These are phyloP conservation scores for Trichoderma aggressivum DNA, from an alignment of 2,329 filamentous ascomycete species.

Conservation along the genomic window DNA sequence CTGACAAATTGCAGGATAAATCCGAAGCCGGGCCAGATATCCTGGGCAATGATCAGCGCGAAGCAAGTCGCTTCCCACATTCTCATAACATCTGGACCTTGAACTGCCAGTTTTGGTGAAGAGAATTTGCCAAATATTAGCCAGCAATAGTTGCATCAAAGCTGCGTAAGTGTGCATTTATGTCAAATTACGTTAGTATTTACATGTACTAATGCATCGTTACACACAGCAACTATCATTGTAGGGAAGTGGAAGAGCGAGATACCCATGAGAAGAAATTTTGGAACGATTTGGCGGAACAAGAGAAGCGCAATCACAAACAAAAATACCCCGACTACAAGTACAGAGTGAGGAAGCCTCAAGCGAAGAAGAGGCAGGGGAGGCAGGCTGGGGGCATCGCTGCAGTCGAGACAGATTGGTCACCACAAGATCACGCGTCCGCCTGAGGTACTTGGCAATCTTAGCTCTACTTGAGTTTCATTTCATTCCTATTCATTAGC, in stretches of 20 bases:
- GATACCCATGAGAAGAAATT: conserved; percentile 23
- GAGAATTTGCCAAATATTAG: conserved; percentile 24
- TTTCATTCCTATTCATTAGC: not conserved
- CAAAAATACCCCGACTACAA: conserved; percentile 29
- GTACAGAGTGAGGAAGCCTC: conserved; percentile 23
- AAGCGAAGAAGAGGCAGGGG: not conserved
- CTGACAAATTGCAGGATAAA: no score
- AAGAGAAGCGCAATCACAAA: conserved; percentile 30
- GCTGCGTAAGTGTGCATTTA: conserved; percentile 29
- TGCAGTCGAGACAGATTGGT: not conserved
- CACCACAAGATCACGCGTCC: not conserved
- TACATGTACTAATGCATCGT: not conserved
- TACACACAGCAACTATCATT: conserved; percentile 27
- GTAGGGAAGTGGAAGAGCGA: conserved; percentile 31
- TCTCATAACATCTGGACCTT: conserved; percentile 35
- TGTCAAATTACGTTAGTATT: not conserved
- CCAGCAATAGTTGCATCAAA: conserved; percentile 29
- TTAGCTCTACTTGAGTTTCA: not conserved
- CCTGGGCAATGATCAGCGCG: not conserved
- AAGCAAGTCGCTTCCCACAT: conserved; percentile 25
- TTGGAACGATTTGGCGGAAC: conserved; percentile 24
- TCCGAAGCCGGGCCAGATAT: no score
- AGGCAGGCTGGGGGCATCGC: not conserved
- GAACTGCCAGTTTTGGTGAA: conserved; percentile 31
- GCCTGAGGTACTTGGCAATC: not conserved